These are phyloP conservation scores for Epithemia pelagica DNA, from an alignment of 108 stramenopile genomes.

Conservation along the genomic window DNA sequence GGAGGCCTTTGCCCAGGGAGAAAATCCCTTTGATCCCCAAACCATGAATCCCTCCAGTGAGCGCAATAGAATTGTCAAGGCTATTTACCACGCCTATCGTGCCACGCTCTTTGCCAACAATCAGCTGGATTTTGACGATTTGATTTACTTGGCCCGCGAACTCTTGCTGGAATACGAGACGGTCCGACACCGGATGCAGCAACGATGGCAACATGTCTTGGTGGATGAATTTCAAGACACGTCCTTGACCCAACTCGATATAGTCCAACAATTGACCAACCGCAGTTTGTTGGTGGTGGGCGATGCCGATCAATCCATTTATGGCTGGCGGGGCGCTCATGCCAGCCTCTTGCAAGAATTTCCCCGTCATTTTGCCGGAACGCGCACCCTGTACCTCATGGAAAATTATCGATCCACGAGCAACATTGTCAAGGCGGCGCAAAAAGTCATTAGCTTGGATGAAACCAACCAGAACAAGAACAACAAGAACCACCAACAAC, in stretches of 20 bases:
- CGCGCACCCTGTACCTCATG: slow-evolving; percentile 64
- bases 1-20: slow-evolving; percentile 17
- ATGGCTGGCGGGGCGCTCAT: slow-evolving; percentile 79
- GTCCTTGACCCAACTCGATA: slow-evolving; percentile 55
- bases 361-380: slow-evolving; percentile 36
- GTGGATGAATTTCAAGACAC: slow-evolving; percentile 91
- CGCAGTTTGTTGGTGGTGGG: slow-evolving; percentile 73
- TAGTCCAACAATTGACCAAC: slow-evolving; percentile 63
- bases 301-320: slow-evolving; percentile 80
- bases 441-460: slow-evolving; percentile 56
- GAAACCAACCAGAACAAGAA: slow-evolving; percentile 16
- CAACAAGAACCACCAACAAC: no score
- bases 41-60: slow-evolving; percentile 20
- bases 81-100: slow-evolving; percentile 62
- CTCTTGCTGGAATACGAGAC: slow-evolving; percentile 41
- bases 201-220: slow-evolving; percentile 69
- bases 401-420: slow-evolving; percentile 77
- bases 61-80: slow-evolving; percentile 29
- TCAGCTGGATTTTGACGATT: slow-evolving; percentile 87
- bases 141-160: slow-evolving; percentile 74
- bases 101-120: slow-evolving; percentile 55
- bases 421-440: slow-evolving; percentile 76
- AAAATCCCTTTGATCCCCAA: slow-evolving; percentile 23
- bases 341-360: slow-evolving; percentile 63
- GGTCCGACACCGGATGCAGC: slow-evolving; percentile 38